Base-by-base conservation (phyloP, 495 filamentous ascomycete genomes). In the Pyronema omphalodes region DNA sequence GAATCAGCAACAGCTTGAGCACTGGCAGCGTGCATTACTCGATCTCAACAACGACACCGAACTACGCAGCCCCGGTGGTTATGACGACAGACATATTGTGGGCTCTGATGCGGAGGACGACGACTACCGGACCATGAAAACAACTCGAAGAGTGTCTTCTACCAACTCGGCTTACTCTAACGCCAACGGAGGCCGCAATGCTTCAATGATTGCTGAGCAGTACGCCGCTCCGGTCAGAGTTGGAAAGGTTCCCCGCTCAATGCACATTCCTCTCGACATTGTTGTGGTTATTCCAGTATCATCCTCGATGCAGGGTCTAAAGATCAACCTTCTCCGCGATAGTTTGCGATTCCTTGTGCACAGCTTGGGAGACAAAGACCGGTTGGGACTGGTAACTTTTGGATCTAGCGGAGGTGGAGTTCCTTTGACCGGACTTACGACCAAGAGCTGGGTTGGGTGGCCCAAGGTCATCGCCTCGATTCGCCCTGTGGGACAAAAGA, bases 301-400 rank as follows among this genome's bases (percentile, higher is more conserved):
- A 8, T 94, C 93, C 6, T 99, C 91, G 0, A 99, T 96, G 91
- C 91, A 95, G 68, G 91, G 93, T 6, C 75, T 99, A 47, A 99
- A 99, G 69, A 95, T 99, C 59, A 93, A 84, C 47, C 75, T 99
- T 0, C 76, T 99, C 7, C 82, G 88, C n/a, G 91, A 96, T 67
- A 79, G 88, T 5, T 76, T 99, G 35, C 87, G 84, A 46, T 99
- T 95, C 67, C 81, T 99, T 57, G 88, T 96, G 7, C 75, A 82
- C 52, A 85, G 81, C 51, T 81, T 99, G n/a, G 91, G 91, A 7
- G 85, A 94, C 51, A 77, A 86, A 33, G 91, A 99, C 60, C 81
- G 91, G 23, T 94, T 99, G 89, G 91, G 91, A 7, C 67, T 99
- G 51, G 93, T 99, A 29, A 96, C 93, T 0, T 99, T 99, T 69